Evolutionary conservation across 179 eudicot species (phyloP).

Genomic region (Silene noctiflora): DNA sequence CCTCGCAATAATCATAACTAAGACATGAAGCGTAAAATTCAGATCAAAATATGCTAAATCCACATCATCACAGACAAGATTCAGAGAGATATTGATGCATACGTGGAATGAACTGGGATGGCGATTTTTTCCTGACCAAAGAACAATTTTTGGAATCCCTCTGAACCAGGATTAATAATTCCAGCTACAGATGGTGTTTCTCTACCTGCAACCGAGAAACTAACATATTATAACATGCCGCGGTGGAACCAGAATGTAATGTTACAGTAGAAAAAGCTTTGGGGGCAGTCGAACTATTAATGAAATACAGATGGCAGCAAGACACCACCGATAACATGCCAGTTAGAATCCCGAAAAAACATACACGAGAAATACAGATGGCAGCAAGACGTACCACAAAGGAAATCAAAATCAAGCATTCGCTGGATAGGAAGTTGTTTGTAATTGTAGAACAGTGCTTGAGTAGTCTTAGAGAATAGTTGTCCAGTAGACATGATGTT

Average conservation of each 20-base stretch:
- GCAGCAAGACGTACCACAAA: constrained; percentile 59
- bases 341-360: too few relatives aligned
- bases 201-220: constrained; percentile 6
- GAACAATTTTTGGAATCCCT: constrained; percentile 95
- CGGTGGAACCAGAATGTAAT: too few relatives aligned
- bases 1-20: too few relatives aligned
- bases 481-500: constrained; percentile 90
- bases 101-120: constrained; percentile 97
- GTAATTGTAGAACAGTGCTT: constrained; percentile 92
- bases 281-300: too few relatives aligned
- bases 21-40: too few relatives aligned
- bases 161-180: constrained; percentile 93
- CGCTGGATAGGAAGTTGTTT: constrained; percentile 97
- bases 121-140: constrained; percentile 99
- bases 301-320: too few relatives aligned
- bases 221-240: background rate
- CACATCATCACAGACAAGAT: too few relatives aligned
- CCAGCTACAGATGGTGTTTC: constrained; percentile 99
- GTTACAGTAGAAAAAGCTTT: too few relatives aligned
- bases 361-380: too few relatives aligned
- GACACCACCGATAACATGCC: too few relatives aligned
- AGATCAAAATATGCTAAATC: background rate
- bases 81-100: constrained; percentile 27
- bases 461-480: constrained; percentile 88
- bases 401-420: constrained; percentile 99